phyloP scores from a whole-genome alignment of 306 rosid species.

The Canavalia ensiformis region DNA sequence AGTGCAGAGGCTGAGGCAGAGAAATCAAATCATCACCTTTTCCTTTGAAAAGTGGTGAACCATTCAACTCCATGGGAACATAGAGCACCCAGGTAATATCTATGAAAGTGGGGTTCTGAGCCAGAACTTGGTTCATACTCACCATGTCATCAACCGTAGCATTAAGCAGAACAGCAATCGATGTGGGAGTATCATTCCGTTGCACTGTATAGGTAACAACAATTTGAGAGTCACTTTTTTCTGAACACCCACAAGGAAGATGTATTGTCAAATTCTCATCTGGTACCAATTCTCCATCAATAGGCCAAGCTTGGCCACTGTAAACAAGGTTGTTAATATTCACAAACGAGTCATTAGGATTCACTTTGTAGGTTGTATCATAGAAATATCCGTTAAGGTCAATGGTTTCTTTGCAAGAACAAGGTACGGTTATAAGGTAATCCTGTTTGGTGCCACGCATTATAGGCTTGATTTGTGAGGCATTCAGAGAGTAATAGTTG shows the following conservation, averaged over 20 bases:
- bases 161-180: conserved; percentile 56
- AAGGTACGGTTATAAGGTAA: conserved; percentile 70
- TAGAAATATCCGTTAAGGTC: conserved; percentile 66
- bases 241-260: conserved; percentile 79
- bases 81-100: conserved; percentile 66
- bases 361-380: conserved; percentile 58
- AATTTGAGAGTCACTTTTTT: conserved; percentile 58
- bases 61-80: conserved; percentile 73
- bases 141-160: conserved; percentile 51
- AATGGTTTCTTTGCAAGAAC: conserved; percentile 61
- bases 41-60: conserved; percentile 32
- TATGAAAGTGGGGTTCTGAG: conserved; percentile 50
- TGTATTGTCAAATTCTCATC: conserved; percentile 44
- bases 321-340: conserved; percentile 48
- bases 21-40: conserved; percentile 54
- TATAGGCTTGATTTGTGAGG: conserved; percentile 60
- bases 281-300: background rate
- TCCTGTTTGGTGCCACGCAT: conserved; percentile 44
- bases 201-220: conserved; percentile 84
- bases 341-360: conserved; percentile 46
- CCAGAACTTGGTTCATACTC: conserved; percentile 55
- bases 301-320: conserved; percentile 70
- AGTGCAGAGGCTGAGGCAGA: background rate
- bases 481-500: conserved; percentile 52
- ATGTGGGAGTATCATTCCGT: conserved; percentile 55